Conservation (phyloP, 2,329 filamentous ascomycete species). For the Triangularia setosa region DNA sequence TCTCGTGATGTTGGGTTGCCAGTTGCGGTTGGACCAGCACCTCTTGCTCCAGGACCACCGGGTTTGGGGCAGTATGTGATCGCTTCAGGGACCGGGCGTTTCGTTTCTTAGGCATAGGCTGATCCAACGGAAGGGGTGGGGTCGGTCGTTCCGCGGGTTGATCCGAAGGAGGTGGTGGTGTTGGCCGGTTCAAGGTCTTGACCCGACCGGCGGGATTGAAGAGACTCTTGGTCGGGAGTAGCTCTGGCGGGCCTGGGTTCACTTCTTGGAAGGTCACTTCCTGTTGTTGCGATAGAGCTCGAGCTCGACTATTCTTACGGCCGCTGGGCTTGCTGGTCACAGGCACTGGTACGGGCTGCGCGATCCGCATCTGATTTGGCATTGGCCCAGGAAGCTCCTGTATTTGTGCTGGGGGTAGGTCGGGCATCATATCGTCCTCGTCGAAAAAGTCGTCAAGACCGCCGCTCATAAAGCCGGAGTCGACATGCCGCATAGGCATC, state of each 20-base stretch:
- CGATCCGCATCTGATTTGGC: constrained; percentile 8
- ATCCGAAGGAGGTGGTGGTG: background rate
- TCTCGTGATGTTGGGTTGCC: constrained; percentile 1
- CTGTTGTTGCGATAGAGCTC: constrained; percentile 17
- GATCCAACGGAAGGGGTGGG: background rate
- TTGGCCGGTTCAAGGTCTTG: constrained; percentile 23
- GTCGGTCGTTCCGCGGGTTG: background rate
- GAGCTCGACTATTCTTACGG: constrained; percentile 15
- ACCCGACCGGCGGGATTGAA: constrained; percentile 36
- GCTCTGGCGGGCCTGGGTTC: constrained; percentile 41
- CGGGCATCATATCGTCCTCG: constrained; percentile 48
- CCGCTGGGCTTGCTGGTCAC: constrained; percentile 28
- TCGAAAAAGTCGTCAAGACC: constrained; percentile 66
- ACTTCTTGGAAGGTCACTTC: constrained; percentile 37
- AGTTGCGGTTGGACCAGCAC: constrained; percentile 9
- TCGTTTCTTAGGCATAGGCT: constrained; percentile 15
- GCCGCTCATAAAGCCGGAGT: constrained; percentile 86
- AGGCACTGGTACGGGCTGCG: constrained; percentile 6
- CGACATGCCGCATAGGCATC: constrained; percentile 57
- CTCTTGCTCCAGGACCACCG: constrained; percentile 15
- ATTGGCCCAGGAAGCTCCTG: constrained; percentile 21
- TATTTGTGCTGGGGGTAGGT: constrained; percentile 31
- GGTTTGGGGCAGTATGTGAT: constrained; percentile 23
- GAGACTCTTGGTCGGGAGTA: constrained; percentile 40
- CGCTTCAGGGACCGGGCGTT: constrained; percentile 20